Base-by-base conservation (phyloP, 2,329 filamentous ascomycete genomes). In the Lasiodiplodia theobromae region DNA sequence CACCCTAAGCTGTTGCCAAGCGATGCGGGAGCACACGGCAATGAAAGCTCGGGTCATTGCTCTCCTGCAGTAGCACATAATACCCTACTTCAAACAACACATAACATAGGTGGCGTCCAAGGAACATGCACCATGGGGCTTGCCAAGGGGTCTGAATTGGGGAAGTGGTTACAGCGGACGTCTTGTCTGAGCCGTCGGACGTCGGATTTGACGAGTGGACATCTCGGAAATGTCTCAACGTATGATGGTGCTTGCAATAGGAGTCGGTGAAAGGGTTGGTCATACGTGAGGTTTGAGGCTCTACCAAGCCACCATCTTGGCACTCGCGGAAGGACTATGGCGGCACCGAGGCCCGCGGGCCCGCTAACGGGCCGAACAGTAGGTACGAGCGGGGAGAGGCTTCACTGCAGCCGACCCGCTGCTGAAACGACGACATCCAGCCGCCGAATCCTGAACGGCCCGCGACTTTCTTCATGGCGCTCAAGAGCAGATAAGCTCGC, bases 401-500 rank as follows among this genome's bases (percentile, higher is more conserved):
- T 34, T 11, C 54, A 57, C 34, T 18, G 37, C 31, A 38, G 34
- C 54, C 54, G 34, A 57, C 44, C 40, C 40, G 57, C 23, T 28
- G 12, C 23, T 31, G 57, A 62, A 62, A 62, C 58, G 16, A 31
- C 16, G 40, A 34, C 37, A 49, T 16, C 38, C 7, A 47, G 40
- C 57, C 23, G 31, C 38, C 10, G 23, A 7, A n/a, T 16, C 18
- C 12, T 47, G 57, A 18, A 25, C 18, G 18, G 14, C 25, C 31
- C 10, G 16, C 4, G 4, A 18, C 2, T 28, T 53, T 28, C 14
- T 25, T 31, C 18, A 49, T 62, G 58, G 40, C 49, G 58, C 40
- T 40, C 49, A 51, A 62, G 58, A 62, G 16, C 18, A 51, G 58
- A 62, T 62, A 62, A 62, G 57, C 57, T 49, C 40, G 58, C 11